phyloP scores from a whole-genome alignment of 176 grass and related monocot species.

The Ensete ventricosum region DNA sequence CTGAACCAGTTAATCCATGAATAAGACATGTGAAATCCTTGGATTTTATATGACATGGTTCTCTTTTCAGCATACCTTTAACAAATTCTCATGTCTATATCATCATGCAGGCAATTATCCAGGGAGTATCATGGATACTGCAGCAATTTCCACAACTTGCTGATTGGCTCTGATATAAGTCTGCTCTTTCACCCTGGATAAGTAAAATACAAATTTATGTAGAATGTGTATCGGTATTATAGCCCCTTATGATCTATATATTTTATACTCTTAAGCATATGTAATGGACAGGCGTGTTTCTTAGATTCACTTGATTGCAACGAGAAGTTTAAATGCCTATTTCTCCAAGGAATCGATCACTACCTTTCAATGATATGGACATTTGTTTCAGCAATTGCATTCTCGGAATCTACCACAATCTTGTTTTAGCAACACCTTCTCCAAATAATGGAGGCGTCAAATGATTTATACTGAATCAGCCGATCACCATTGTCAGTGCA shows the following conservation, averaged over 20 bases:
- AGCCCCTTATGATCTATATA: neutral
- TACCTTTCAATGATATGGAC: no score
- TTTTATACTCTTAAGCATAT: neutral
- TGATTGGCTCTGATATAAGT: slow-evolving; percentile 23
- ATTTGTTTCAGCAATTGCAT: no score
- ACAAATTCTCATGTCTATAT: neutral
- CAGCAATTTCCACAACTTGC: slow-evolving; percentile 63
- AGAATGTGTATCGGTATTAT: neutral
- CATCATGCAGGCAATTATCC: slow-evolving; percentile 49
- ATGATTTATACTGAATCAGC: no score
- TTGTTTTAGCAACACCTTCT: no score
- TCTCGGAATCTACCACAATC: no score
- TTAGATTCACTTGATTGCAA: no score
- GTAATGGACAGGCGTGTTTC: neutral
- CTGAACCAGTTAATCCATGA: neutral
- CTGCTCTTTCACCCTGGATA: neutral
- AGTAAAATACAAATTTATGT: neutral
- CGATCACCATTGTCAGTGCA: neutral
- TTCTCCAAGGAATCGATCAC: neutral
- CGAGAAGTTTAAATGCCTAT: neutral
- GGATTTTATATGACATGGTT: neutral
- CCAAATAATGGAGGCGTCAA: no score
- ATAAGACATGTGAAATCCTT: neutral
- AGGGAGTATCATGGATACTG: slow-evolving; percentile 56
- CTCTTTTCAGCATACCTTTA: slow-evolving; percentile 1